phyloP scores from a whole-genome alignment of 495 filamentous ascomycete species.

The Penicillium paxilli region DNA sequence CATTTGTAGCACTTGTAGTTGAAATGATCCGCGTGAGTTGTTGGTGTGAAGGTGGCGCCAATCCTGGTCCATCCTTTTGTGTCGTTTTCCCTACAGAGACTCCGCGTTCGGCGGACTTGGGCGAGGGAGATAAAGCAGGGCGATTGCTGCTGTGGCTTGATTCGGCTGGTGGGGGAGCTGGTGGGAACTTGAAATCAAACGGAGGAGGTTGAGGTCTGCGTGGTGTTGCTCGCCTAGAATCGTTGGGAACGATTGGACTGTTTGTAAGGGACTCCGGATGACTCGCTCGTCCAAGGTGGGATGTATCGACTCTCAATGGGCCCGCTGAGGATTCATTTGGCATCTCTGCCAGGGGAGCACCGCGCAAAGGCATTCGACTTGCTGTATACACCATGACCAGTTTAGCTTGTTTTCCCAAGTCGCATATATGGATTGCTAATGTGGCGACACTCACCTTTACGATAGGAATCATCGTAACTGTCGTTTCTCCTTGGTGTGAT shows the following conservation, averaged over 20 bases:
- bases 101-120: slow-evolving; percentile 20
- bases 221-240: slow-evolving; percentile 29
- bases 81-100: slow-evolving; percentile 8
- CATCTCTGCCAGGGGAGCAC: slow-evolving; percentile 29
- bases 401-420: neutral
- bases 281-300: slow-evolving; percentile 21
- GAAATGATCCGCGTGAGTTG: slow-evolving; percentile 73
- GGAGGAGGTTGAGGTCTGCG: slow-evolving; percentile 44
- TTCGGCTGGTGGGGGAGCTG: slow-evolving; percentile 38
- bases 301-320: slow-evolving; percentile 32
- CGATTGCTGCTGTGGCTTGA: slow-evolving; percentile 31
- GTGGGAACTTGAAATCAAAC: slow-evolving; percentile 70
- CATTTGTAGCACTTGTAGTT: slow-evolving; percentile 62
- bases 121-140: slow-evolving; percentile 36
- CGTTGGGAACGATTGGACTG: slow-evolving; percentile 28
- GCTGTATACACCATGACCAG: slow-evolving; percentile 16
- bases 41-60: slow-evolving; percentile 48
- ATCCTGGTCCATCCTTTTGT: slow-evolving; percentile 14
- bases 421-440: too few relatives aligned
- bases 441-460: slow-evolving; percentile 49
- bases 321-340: slow-evolving; percentile 24
- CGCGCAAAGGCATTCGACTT: slow-evolving; percentile 27
- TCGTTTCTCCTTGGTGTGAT: slow-evolving; percentile 60
- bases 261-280: slow-evolving; percentile 25
- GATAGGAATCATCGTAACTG: slow-evolving; percentile 37